Percentiles rank a stretch among this genome's conserved stretches.
These are phyloP conservation scores for Lophiotrema nucula DNA, from an alignment of 495 filamentous ascomycete species.

Conservation along the genomic window DNA sequence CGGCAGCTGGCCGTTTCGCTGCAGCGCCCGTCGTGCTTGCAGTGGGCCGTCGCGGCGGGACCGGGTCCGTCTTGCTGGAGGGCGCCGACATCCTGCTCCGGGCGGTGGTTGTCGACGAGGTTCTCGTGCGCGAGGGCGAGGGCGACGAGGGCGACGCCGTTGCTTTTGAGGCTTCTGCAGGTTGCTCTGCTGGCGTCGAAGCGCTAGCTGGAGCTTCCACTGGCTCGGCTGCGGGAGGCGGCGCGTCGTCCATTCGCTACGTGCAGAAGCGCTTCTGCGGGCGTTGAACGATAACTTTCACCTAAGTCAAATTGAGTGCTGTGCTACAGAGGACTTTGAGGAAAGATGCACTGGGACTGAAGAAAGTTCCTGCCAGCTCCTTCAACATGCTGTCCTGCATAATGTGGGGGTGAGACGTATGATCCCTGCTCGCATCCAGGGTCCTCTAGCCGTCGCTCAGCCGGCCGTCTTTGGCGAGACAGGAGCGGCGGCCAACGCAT, in stretches of 20 bases:
- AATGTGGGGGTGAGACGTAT: neutral
- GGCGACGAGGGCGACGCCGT: neutral
- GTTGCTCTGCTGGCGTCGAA: neutral
- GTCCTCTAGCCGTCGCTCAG: too few relatives aligned
- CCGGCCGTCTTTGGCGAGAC: neutral
- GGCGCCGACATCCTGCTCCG: constrained; percentile 16
- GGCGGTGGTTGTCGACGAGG: neutral
- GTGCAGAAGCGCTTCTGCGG: neutral
- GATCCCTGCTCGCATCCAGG: neutral
- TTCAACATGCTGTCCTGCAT: neutral
- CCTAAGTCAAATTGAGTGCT: too few relatives aligned
- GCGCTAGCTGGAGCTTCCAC: neutral
- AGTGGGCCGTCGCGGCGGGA: constrained; percentile 18
- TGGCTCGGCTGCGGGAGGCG: neutral
- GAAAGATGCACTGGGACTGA: too few relatives aligned
- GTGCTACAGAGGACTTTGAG: too few relatives aligned
- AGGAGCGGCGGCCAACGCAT: neutral
- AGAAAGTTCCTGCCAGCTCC: too few relatives aligned
- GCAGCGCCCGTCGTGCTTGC: neutral
- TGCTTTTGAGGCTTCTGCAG: neutral
- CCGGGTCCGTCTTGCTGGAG: constrained; percentile 4
- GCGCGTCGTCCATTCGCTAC: neutral
- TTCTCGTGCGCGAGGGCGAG: neutral
- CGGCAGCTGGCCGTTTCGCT: constrained; percentile 6
- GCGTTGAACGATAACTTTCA: too few relatives aligned